phyloP scores from a whole-genome alignment of 352 stramenopile genomes.

The Globisporangium paddicum region DNA sequence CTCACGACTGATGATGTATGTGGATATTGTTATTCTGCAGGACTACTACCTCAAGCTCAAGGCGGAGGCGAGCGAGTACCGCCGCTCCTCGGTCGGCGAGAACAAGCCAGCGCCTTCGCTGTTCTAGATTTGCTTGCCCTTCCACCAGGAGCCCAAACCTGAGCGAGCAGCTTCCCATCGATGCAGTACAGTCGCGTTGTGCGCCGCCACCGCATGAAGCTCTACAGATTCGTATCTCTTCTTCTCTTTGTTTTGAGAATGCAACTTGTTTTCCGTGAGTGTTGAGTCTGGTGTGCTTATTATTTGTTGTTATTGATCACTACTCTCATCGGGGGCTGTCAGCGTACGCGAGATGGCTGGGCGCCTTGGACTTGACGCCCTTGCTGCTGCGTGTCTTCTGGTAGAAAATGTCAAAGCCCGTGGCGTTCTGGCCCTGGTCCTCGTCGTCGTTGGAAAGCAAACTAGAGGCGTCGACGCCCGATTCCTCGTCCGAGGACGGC shows the following conservation, averaged over 20 bases:
- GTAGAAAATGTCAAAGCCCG: constrained; percentile 4
- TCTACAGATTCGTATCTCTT: constrained; percentile 5
- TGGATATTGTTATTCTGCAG: constrained; percentile 18
- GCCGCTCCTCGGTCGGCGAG: constrained; percentile 18
- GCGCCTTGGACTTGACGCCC: not conserved
- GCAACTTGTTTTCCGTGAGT: constrained; percentile 2
- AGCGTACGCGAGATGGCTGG: constrained; percentile 1
- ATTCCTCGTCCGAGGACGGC: constrained; percentile 61
- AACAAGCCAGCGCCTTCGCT: constrained; percentile 49
- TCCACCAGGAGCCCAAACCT: not conserved
- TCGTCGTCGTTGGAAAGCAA: constrained; percentile 29
- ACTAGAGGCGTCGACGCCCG: constrained; percentile 38
- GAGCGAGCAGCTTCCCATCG: not conserved
- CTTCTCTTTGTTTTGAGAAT: constrained; percentile 5
- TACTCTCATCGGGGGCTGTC: constrained; percentile 7
- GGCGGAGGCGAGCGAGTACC: constrained; percentile 27
- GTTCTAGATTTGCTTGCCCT: constrained; percentile 35
- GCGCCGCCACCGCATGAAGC: not conserved
- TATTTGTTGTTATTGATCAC: not conserved
- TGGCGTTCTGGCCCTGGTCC: not conserved
- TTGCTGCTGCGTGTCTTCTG: constrained; percentile 5
- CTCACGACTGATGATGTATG: too few species aligned
- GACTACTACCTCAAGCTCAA: constrained; percentile 78
- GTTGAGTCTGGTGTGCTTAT: too few species aligned
- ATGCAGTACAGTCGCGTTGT: not conserved